Percentiles rank a stretch among this genome's conserved stretches.
These are phyloP conservation scores for Phytophthora hybrid DNA, from an alignment of 352 stramenopile genomes.

Conservation along the genomic window DNA sequence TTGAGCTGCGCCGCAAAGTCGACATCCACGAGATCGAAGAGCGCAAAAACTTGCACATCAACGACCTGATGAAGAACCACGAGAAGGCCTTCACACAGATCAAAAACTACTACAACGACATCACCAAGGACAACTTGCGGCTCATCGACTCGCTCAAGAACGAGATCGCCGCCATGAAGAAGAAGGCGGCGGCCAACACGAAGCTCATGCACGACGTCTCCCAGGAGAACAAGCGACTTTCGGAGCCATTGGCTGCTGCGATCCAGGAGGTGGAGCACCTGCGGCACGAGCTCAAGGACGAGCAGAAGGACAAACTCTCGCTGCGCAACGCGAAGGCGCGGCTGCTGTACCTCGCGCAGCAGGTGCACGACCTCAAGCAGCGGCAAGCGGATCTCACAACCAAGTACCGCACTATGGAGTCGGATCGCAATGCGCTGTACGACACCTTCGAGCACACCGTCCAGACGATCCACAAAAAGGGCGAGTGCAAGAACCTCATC, in stretches of 20 bases:
- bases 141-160: slow-evolving; percentile 94
- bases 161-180: slow-evolving; percentile 94
- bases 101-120: slow-evolving; percentile 97
- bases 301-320: slow-evolving; percentile 93
- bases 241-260: slow-evolving; percentile 85
- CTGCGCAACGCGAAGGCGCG: slow-evolving; percentile 90
- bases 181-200: slow-evolving; percentile 90
- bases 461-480: slow-evolving; percentile 90
- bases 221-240: slow-evolving; percentile 93
- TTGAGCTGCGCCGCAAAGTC: slow-evolving; percentile 93
- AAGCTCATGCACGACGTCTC: slow-evolving; percentile 95
- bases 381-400: slow-evolving; percentile 73
- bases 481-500: slow-evolving; percentile 92
- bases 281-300: slow-evolving; percentile 89
- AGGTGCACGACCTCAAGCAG: slow-evolving; percentile 72
- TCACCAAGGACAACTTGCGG: slow-evolving; percentile 94
- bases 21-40: slow-evolving; percentile 95
- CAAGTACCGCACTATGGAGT: slow-evolving; percentile 81
- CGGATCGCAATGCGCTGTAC: slow-evolving; percentile 90
- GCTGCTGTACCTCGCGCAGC: slow-evolving; percentile 77
- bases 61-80: slow-evolving; percentile 96
- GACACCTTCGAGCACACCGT: slow-evolving; percentile 92
- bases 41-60: slow-evolving; percentile 96
- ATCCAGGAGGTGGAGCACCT: slow-evolving; percentile 92
- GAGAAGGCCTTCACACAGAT: slow-evolving; percentile 94